phyloP scores from a whole-genome alignment of 441 rosid genomes.

The Gossypium gossypioides region DNA sequence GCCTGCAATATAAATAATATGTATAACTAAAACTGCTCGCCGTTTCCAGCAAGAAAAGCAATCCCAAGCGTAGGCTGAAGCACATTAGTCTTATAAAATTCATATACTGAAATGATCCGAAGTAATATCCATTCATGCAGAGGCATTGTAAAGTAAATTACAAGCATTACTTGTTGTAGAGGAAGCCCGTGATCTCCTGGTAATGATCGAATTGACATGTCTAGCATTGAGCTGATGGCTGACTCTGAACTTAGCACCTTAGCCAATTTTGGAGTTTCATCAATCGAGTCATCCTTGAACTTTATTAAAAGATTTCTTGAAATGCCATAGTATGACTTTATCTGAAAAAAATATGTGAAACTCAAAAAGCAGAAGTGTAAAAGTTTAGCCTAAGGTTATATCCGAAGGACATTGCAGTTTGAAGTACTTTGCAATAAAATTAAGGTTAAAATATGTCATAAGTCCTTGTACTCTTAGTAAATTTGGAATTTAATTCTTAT shows the following conservation, averaged over 20 bases:
- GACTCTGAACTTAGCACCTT: constrained; percentile 80
- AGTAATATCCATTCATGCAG: constrained; percentile 2
- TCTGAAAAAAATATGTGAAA: constrained; percentile 34
- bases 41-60: constrained; percentile 1
- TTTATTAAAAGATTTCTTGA: constrained; percentile 81
- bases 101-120: background rate
- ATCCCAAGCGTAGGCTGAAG: background rate
- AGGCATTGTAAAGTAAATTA: background rate
- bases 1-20: constrained; percentile 36
- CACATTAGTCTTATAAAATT: constrained; percentile 1
- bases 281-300: constrained; percentile 78
- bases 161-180: constrained; percentile 64
- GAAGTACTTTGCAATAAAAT: background rate
- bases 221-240: constrained; percentile 86
- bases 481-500: background rate
- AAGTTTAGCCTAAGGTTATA: background rate
- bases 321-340: constrained; percentile 79
- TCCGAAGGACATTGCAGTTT: background rate
- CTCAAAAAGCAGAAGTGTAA: background rate
- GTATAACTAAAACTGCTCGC: background rate
- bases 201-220: constrained; percentile 78
- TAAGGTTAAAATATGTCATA: background rate
- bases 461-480: background rate
- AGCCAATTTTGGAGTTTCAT: constrained; percentile 79
- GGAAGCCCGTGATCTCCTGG: constrained; percentile 97